Conservation (phyloP, 2,329 filamentous ascomycete species). For the Rhytidhysteron rufulum region DNA sequence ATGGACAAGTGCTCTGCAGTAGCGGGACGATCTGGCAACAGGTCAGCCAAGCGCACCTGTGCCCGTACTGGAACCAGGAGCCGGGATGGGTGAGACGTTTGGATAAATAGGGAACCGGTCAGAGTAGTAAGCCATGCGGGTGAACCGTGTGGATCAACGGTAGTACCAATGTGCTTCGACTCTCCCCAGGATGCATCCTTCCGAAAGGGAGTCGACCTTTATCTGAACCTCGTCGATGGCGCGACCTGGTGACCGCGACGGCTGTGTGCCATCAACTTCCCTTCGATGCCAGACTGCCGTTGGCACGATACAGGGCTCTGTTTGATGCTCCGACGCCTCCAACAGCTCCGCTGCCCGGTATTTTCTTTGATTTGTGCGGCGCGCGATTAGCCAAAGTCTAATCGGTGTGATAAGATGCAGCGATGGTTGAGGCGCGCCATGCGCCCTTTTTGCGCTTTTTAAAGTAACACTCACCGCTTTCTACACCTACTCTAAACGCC, state of each 20-base stretch:
- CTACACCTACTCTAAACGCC: not conserved
- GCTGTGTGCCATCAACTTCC: too few species aligned
- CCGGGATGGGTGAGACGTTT: not conserved
- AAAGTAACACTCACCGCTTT: not conserved
- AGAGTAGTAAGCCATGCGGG: not conserved
- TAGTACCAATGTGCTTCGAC: not conserved
- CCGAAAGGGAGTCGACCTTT: not conserved
- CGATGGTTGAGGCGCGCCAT: conserved; percentile 10
- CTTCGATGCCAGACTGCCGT: too few species aligned
- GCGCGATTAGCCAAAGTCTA: conserved; percentile 3
- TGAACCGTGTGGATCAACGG: not conserved
- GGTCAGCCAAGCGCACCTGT: not conserved
- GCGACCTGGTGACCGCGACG: not conserved
- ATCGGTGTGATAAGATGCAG: conserved; percentile 13
- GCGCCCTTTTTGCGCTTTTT: conserved; percentile 7
- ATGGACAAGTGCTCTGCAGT: too few species aligned
- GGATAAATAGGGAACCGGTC: not conserved
- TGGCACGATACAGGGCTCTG: too few species aligned
- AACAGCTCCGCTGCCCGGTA: not conserved
- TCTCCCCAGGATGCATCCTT: not conserved
- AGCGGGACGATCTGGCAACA: conserved; percentile 12
- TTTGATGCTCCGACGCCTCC: not conserved
- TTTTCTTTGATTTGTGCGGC: conserved; percentile 6
- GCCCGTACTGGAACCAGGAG: not conserved
- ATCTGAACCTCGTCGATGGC: not conserved